Conservation (phyloP, 2,329 filamentous ascomycete species). For the Clarireedia paspali region DNA sequence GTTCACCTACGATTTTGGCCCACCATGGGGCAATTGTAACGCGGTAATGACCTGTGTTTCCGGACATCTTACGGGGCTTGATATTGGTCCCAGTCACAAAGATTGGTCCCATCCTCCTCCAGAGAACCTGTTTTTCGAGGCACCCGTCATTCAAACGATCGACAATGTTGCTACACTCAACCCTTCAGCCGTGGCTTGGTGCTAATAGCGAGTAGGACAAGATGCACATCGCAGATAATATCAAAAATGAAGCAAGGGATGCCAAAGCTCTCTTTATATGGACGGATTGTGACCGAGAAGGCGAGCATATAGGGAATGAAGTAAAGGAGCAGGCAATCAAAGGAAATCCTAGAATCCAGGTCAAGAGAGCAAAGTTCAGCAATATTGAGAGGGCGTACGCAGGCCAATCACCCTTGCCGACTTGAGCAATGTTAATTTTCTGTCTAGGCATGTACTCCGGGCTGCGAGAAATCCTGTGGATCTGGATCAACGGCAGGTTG, state of each 20-base stretch:
- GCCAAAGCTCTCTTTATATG: constrained; percentile 82
- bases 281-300: constrained; percentile 98
- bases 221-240: constrained; percentile 74
- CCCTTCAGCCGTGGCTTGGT: background rate
- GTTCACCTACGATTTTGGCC: constrained; percentile 82
- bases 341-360: constrained; percentile 64
- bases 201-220: constrained; percentile 54
- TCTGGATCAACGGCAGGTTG: constrained; percentile 78
- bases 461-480: constrained; percentile 71
- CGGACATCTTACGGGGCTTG: constrained; percentile 76
- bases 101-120: constrained; percentile 79
- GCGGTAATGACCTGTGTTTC: constrained; percentile 93
- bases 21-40: constrained; percentile 68
- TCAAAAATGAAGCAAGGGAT: constrained; percentile 66
- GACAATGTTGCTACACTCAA: constrained; percentile 45
- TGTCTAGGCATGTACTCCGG: constrained; percentile 67
- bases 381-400: constrained; percentile 85
- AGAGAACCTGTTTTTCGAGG: constrained; percentile 64
- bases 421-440: constrained; percentile 1
- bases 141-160: constrained; percentile 62
- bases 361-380: constrained; percentile 86
- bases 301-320: constrained; percentile 90
- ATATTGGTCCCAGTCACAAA: constrained; percentile 63
- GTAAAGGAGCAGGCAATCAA: constrained; percentile 73
- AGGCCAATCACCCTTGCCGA: background rate